Evolutionary conservation across 192 early-diverging fungal species (phyloP).

Genomic region (Coemansia sp.): DNA sequence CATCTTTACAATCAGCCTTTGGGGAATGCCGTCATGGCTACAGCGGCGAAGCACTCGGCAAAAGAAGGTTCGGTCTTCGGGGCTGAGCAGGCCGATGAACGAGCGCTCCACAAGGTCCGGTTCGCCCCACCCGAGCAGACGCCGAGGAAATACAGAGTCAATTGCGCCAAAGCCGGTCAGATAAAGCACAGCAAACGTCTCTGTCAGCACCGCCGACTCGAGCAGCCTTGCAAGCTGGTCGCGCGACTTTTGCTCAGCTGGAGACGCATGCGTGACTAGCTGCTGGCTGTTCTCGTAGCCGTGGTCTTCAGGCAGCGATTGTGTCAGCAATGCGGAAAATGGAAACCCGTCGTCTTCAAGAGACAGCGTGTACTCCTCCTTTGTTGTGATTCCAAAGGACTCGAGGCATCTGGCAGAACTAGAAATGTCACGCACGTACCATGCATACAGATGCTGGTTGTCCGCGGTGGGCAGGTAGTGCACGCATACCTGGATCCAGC

Average conservation of each 20-base stretch:
- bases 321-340: conserved; percentile 37
- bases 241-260: conserved; percentile 9
- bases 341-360: conserved; percentile 49
- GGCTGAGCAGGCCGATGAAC: conserved; percentile 39
- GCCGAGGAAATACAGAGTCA: conserved; percentile 48
- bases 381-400: conserved; percentile 14
- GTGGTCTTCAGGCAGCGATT: conserved; percentile 8
- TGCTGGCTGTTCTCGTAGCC: neutral
- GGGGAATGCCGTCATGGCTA: conserved; percentile 43
- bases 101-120: conserved; percentile 40
- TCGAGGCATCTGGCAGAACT: conserved; percentile 38
- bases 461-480: conserved; percentile 18
- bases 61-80: conserved; percentile 42
- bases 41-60: conserved; percentile 42
- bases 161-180: conserved; percentile 49
- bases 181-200: conserved; percentile 37
- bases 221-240: conserved; percentile 26
- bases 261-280: neutral
- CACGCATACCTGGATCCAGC: conserved; percentile 48
- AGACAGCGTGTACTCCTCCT: conserved; percentile 32
- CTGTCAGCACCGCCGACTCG: conserved; percentile 18
- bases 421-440: conserved; percentile 48
- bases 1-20: conserved; percentile 38
- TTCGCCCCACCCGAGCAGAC: conserved; percentile 42
- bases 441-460: conserved; percentile 24